Evolutionary conservation across 2,329 filamentous ascomycete genomes (phyloP), one percentile per base, ranked within the genome.

Genomic region (Fusarium sp.): DNA sequence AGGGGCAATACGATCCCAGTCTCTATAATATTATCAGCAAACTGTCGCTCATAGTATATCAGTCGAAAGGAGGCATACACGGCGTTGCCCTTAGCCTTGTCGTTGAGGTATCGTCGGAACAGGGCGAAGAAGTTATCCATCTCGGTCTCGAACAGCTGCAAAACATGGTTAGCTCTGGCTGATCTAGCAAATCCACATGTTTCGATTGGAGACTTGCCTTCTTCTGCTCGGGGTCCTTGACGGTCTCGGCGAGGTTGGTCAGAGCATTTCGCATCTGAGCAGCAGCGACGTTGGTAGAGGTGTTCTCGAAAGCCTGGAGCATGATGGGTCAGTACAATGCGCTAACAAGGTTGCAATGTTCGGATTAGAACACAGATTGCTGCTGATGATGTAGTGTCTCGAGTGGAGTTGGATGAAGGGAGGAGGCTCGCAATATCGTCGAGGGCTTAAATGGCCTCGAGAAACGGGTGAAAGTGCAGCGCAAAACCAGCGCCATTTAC

Each of bases 101-200:
- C 96, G 80, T 97, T 97, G 69, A 99, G 86, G 83, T 97, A 99
- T 83, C 96, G 90, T 79, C 96, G 92, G 91, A 99, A 99, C 67
- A 99, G 91, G 65, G 94, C 91, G 79, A 99, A 99, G 87, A 99
- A 99, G 90, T 99, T 99, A 89, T 99, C 96, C 94, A 97, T 98
- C 84, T 99, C 95, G 6, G 94, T 96, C 85, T 98, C 95, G 81
- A 98, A 98, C 72, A 96, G 89, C 92, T 93, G 72, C 73, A 47
- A 22, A 11, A 13, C 2, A 28, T 55, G 32, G 58, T 71, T 55
- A 63, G 62, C 30, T 51, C 28, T 47, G 17, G 24, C 33, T 22
- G 50, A 20, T n/a, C 11, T 17, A 58, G 22, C n/a, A 20, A 41
- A n/a, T 26, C 7, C 19, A 33, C 47, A n/a, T 48, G 28, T 19